phyloP scores from a whole-genome alignment of 352 stramenopile species.

The Peronosclerospora sorghi region DNA sequence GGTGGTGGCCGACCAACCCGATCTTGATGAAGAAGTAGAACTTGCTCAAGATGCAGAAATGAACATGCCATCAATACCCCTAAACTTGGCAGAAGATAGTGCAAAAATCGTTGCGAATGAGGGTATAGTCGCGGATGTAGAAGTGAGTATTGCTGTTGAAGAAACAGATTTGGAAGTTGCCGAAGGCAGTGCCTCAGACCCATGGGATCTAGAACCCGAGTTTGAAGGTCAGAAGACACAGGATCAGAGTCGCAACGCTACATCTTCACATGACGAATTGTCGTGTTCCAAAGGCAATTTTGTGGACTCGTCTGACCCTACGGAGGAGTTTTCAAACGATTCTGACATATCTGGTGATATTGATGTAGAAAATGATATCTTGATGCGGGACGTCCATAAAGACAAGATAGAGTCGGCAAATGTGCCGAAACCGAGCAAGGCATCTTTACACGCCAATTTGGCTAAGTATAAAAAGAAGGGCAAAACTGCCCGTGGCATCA shows the following conservation, averaged over 20 bases:
- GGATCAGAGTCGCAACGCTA: background rate
- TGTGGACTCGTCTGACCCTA: slow-evolving; percentile 14
- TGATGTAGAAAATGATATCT: slow-evolving; percentile 44
- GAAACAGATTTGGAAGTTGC: slow-evolving; percentile 14
- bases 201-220: slow-evolving; percentile 23
- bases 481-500: slow-evolving; percentile 48
- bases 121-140: slow-evolving; percentile 27
- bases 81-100: slow-evolving; percentile 3
- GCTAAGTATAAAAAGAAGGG: slow-evolving; percentile 71
- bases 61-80: slow-evolving; percentile 6
- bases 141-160: slow-evolving; percentile 21
- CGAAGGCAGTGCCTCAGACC: slow-evolving; percentile 7
- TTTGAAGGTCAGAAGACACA: slow-evolving; percentile 12
- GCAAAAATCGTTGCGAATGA: slow-evolving; percentile 22
- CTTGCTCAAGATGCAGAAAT: slow-evolving; percentile 8
- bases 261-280: slow-evolving; percentile 5
- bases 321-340: slow-evolving; percentile 33
- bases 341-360: slow-evolving; percentile 42
- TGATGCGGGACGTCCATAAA: slow-evolving; percentile 30
- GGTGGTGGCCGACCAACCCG: slow-evolving; percentile 7
- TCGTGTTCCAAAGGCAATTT: slow-evolving; percentile 20
- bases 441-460: slow-evolving; percentile 45
- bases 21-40: slow-evolving; percentile 9
- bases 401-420: slow-evolving; percentile 17
- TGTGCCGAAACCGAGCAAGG: slow-evolving; percentile 23